These are phyloP conservation scores for Coniosporium apollinis DNA, from an alignment of 495 filamentous ascomycete species.

Conservation along the genomic window DNA sequence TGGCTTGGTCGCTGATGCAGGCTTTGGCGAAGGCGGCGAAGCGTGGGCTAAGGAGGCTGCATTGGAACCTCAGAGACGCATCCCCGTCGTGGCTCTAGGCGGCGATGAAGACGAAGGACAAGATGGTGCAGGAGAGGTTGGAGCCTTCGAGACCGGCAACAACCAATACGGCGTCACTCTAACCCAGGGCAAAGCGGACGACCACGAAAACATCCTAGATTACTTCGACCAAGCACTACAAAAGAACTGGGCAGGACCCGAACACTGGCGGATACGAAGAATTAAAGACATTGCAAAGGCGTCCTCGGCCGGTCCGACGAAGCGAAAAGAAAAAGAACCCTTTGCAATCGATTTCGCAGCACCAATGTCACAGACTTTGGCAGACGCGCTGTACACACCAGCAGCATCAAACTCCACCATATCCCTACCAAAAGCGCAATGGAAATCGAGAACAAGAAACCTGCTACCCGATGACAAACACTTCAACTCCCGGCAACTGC, in stretches of 20 bases:
- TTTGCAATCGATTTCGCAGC: constrained; percentile 85
- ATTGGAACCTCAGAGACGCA: constrained; percentile 42
- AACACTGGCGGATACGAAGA: constrained; percentile 92
- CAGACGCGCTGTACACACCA: constrained; percentile 71
- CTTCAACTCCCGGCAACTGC: constrained; percentile 82
- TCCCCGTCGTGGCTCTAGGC: constrained; percentile 31
- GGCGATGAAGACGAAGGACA: constrained; percentile 42
- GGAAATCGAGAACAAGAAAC: constrained; percentile 85
- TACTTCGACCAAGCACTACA: constrained; percentile 92
- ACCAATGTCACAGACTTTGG: constrained; percentile 48
- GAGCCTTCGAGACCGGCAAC: constrained; percentile 40
- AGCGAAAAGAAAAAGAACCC: constrained; percentile 83
- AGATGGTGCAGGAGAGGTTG: constrained; percentile 23
- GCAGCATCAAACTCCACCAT: constrained; percentile 69
- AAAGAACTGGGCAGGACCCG: constrained; percentile 97
- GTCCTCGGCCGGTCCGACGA: constrained; percentile 35
- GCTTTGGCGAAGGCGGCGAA: constrained; percentile 63
- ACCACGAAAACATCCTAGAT: constrained; percentile 82
- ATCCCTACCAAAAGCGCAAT: constrained; percentile 76
- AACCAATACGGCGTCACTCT: constrained; percentile 58
- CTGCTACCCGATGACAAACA: constrained; percentile 95
- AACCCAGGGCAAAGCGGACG: constrained; percentile 39
- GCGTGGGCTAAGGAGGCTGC: constrained; percentile 54
- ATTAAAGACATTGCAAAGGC: constrained; percentile 69
- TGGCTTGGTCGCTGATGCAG: constrained; percentile 47